Base-by-base conservation (phyloP, 345 rosid genomes). In the Rhodamnia rubescens region DNA sequence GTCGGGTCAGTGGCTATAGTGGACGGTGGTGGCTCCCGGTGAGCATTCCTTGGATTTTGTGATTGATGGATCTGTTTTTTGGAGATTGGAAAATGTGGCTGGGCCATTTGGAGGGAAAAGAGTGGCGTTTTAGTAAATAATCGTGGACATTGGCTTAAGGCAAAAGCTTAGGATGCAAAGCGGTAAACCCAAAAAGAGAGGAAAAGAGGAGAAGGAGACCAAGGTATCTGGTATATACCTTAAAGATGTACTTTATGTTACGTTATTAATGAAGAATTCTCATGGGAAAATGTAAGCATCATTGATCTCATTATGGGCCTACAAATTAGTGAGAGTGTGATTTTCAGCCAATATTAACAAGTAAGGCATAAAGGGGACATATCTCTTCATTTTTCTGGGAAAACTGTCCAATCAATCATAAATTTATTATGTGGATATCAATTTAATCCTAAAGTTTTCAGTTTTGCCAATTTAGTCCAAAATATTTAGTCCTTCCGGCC, bases 361-460 rank as follows among this genome's bases (percentile, higher is more conserved):
- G 78, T 36, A 69, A 69, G 80, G 14, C 80, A 69, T 36, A 36
- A 32, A 36, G 80, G 24, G 3, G 47, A 18, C 0, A 5, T 69
- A 4, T 18, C 80, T 18, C 47, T 69, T 69, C 7, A 18, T 9
- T 32, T 69, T 32, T 18, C 0, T 0, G 5, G 0, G 3, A 11
- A 4, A 69, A 11, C 1, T 69, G 11, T 69, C 47, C 26, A 18
- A 29, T 64, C 9, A 8, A 5, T 64, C 6, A 0, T 16, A 64
- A 61, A 64, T 16, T 1, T 64, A 8, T 29, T 4, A 0, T 4
- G 15, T 2, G 9, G 2, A 29, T 64, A 1, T 0, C 12, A 64
- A 32, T 8, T 64, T 0, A 32, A 1, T 18, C 11, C 0, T 69
- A 20, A 69, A 69, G 0, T 18, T 32, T 29, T 36, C 0, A 1